Percentiles rank a stretch among this genome's conserved stretches.
Conservation (phyloP, 116 monocot species). For the Posidonia oceanica region DNA sequence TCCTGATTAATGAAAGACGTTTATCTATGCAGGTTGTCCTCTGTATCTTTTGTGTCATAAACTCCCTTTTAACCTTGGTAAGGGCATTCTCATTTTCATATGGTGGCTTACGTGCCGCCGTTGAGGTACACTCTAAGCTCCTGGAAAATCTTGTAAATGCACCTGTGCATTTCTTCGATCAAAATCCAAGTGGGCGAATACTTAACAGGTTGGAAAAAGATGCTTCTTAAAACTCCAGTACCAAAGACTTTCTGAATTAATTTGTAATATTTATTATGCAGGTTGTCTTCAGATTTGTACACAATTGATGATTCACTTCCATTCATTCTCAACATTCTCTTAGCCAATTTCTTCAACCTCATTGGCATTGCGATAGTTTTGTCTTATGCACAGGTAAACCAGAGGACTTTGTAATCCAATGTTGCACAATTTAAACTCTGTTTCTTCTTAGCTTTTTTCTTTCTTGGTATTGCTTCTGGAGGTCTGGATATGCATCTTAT, state of each 20-base stretch:
- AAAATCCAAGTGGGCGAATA: slow-evolving; percentile 83
- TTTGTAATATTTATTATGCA: slow-evolving; percentile 24
- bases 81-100: slow-evolving; percentile 93
- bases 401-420: neutral
- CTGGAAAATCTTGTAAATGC: slow-evolving; percentile 76
- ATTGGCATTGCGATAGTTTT: slow-evolving; percentile 71
- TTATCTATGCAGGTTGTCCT: slow-evolving; percentile 53
- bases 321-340: slow-evolving; percentile 96
- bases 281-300: slow-evolving; percentile 98
- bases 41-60: slow-evolving; percentile 47
- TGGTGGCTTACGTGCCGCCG: slow-evolving; percentile 82
- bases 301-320: slow-evolving; percentile 98
- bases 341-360: slow-evolving; percentile 75
- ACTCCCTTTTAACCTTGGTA: slow-evolving; percentile 82
- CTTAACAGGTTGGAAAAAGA: slow-evolving; percentile 66
- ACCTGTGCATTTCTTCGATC: slow-evolving; percentile 74
- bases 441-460: slow-evolving; percentile 6
- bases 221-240: neutral
- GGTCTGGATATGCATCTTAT: neutral
- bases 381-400: slow-evolving; percentile 72
- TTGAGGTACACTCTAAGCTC: slow-evolving; percentile 62
- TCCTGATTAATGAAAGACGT: neutral
- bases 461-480: neutral
- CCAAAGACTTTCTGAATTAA: slow-evolving; percentile 4
- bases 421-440: neutral